Percentiles rank a stretch among this genome's conserved stretches.
Evolutionary conservation across 345 rosid species (phyloP).

Genomic region (Gossypium sturtianum): DNA sequence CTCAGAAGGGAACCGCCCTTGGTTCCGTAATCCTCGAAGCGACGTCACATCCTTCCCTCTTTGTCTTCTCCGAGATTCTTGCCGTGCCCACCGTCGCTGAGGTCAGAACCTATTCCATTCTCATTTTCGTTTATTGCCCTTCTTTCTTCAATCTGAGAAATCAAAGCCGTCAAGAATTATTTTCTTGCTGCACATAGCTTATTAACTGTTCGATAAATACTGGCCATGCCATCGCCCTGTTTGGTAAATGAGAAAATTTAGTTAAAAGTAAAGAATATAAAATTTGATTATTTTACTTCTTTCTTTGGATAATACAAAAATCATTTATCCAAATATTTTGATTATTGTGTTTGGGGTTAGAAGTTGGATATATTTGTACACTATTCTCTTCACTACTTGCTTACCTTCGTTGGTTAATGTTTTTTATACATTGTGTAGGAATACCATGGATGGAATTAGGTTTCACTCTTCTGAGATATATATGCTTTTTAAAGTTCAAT

Average conservation of each 20-base stretch:
- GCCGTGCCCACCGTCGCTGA: constrained; percentile 46
- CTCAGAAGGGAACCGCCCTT: constrained; percentile 48
- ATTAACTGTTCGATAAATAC: background rate
- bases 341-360: background rate
- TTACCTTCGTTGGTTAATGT: background rate
- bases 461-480: background rate
- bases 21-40: constrained; percentile 58
- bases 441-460: background rate
- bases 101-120: constrained; percentile 27
- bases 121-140: background rate
- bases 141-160: background rate
- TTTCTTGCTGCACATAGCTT: background rate
- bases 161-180: background rate
- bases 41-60: constrained; percentile 81
- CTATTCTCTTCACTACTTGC: background rate
- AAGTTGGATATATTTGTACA: background rate
- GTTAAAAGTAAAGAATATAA: background rate
- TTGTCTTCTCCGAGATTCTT: constrained; percentile 94
- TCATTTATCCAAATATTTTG: no score
- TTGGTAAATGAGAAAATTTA: constrained; percentile 11
- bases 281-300: background rate
- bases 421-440: background rate
- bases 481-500: background rate
- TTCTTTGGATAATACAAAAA: no score
- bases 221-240: no score